Base-by-base conservation (phyloP, 176 grass and related monocot genomes). In the Oropetium thomaeum region DNA sequence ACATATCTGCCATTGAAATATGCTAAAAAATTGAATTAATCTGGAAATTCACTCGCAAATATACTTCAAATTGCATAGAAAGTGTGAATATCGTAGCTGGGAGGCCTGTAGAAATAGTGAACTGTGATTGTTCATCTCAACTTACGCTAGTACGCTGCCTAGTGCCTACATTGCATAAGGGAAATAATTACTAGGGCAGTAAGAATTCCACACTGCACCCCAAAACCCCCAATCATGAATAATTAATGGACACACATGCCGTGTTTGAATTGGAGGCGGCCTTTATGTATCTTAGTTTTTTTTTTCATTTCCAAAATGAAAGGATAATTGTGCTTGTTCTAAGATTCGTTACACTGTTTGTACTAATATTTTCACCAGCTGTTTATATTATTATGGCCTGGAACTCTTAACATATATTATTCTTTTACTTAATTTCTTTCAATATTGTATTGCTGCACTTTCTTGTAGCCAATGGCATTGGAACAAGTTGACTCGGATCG, bases 401-500 rank as follows among this genome's bases (percentile, higher is more conserved):
- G 45, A 41, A 10, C 42, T 79, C 13, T 87, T 48, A 34, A 34
- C 28, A 65, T 73, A 49, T 20, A 35, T 48, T 82, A 57, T 55
- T 27, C 19, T 52, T 75, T 49, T 23, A 40, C 30, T 87, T 77
- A 27, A 82, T 68, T 40, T 59, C 45, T 75, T 82, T 33, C 57
- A 63, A 62, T 32, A 75, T 64, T 60, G 52, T 30, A 68, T 82
- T 15, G 17, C 51, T 83, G 71, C 60, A 54, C 31, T 87, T 64
- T 71, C 22, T 84, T 87, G 51, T 86, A 99, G 96, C 89, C 91
- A 88, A 99, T 99, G 96, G 92, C 73, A 58, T 43, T 82, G 61
- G 92, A 99, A 53, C 96, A 99, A 89, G 89, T 99, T 45, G 86
- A 92, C 87, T 95, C 87, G 1, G 96, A 99, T 51, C 82, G 82